These are phyloP conservation scores for Cynanchum wilfordii DNA, from an alignment of 257 asterid genomes.

Conservation along the genomic window DNA sequence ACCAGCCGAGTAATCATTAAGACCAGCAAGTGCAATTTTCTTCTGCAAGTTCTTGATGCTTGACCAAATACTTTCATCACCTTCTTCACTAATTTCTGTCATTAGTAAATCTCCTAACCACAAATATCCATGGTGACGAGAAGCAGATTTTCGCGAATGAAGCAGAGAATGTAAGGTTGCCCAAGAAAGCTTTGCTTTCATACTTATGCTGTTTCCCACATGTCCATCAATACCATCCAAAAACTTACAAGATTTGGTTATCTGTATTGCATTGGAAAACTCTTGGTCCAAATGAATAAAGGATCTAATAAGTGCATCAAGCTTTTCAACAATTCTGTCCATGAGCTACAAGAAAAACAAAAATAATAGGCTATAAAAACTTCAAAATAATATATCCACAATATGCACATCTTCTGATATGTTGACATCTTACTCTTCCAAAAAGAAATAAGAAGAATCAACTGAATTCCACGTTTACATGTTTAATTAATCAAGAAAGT, in stretches of 20 bases:
- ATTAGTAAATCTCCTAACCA: constrained; percentile 97
- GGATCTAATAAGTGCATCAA: constrained; percentile 71
- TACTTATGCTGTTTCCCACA: constrained; percentile 41
- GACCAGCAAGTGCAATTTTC: constrained; percentile 68
- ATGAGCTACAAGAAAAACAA: constrained; percentile 60
- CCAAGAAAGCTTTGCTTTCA: constrained; percentile 73
- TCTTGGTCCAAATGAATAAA: constrained; percentile 86
- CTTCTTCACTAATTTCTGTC: constrained; percentile 73
- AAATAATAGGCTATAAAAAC: constrained; percentile 8
- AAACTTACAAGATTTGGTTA: constrained; percentile 67
- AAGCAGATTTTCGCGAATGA: constrained; percentile 70
- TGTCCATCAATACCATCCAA: constrained; percentile 51
- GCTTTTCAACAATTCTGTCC: constrained; percentile 77
- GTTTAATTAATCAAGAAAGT: background rate
- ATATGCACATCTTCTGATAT: background rate
- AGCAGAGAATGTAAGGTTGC: constrained; percentile 96
- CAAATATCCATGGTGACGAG: constrained; percentile 91
- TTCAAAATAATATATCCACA: background rate
- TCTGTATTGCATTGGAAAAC: constrained; percentile 65
- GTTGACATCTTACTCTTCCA: background rate
- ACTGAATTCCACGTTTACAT: background rate
- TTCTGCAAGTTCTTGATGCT: constrained; percentile 74
- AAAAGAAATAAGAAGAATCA: background rate
- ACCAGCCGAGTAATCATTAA: constrained; percentile 70
- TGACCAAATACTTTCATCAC: constrained; percentile 55